phyloP scores from a whole-genome alignment of 768 basidiomycete genomes.

The Brasilioporus rufonigricans region DNA sequence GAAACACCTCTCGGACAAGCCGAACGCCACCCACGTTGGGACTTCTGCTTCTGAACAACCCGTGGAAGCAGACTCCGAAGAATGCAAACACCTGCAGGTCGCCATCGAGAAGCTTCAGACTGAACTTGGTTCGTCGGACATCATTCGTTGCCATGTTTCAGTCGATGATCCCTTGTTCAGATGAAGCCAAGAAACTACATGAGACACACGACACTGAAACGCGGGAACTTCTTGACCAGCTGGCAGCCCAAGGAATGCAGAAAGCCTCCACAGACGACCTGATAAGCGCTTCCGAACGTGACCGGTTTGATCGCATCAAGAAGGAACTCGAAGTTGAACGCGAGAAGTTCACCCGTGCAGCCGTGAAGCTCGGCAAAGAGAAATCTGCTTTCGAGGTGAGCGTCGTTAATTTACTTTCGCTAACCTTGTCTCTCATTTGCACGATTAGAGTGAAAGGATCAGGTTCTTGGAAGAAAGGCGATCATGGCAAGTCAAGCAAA shows the following conservation, averaged over 20 bases:
- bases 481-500: slow-evolving; percentile 65
- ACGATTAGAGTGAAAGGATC: slow-evolving; percentile 54
- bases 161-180: slow-evolving; percentile 31
- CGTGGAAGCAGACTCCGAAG: slow-evolving; percentile 33
- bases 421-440: slow-evolving; percentile 1
- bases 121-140: slow-evolving; percentile 52
- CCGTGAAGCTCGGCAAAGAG: slow-evolving; percentile 62
- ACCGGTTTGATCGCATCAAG: slow-evolving; percentile 50
- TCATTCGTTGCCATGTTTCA: neutral
- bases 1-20: slow-evolving; percentile 21
- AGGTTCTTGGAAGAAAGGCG: slow-evolving; percentile 67
- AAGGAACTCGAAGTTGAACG: slow-evolving; percentile 65
- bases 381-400: slow-evolving; percentile 64
- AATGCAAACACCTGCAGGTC: slow-evolving; percentile 48
- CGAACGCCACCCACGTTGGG: slow-evolving; percentile 9
- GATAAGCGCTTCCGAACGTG: slow-evolving; percentile 49
- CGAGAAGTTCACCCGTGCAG: slow-evolving; percentile 59
- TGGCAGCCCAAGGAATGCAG: slow-evolving; percentile 40
- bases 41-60: slow-evolving; percentile 18
- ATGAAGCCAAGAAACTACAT: slow-evolving; percentile 47
- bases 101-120: slow-evolving; percentile 49
- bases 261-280: slow-evolving; percentile 42
- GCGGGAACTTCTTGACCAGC: slow-evolving; percentile 54
- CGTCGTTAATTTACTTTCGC: neutral
- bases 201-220: slow-evolving; percentile 42